These are phyloP conservation scores for Plasmodium inui DNA, from an alignment of 169 alveolate genomes.

Conservation along the genomic window DNA sequence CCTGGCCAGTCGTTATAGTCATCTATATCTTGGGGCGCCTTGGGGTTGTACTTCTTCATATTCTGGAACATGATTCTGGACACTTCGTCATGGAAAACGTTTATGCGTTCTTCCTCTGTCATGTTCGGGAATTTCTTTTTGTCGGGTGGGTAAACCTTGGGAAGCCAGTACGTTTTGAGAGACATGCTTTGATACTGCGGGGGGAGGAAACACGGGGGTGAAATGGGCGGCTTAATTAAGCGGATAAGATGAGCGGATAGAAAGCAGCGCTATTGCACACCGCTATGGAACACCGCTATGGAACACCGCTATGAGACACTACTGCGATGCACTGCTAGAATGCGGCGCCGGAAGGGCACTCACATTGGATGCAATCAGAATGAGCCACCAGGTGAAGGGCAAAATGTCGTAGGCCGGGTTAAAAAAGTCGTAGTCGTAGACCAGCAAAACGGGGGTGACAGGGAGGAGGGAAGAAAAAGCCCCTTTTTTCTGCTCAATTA, in stretches of 20 bases:
- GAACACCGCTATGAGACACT: background rate
- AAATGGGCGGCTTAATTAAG: background rate
- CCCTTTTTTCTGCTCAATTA: slow-evolving; percentile 58
- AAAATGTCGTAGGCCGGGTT: slow-evolving; percentile 61
- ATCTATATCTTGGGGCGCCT: slow-evolving; percentile 60
- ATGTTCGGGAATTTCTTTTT: slow-evolving; percentile 19
- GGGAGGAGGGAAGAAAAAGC: slow-evolving; percentile 57
- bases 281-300: background rate
- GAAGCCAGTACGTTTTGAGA: slow-evolving; percentile 50
- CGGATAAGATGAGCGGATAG: background rate
- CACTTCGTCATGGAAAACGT: slow-evolving; percentile 65
- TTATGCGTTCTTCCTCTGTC: slow-evolving; percentile 39
- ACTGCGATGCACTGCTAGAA: background rate
- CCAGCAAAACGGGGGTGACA: slow-evolving; percentile 51
- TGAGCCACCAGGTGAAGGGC: slow-evolving; percentile 66
- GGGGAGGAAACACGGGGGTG: background rate
- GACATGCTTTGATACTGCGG: slow-evolving; percentile 24
- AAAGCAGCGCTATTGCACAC: background rate
- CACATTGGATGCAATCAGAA: slow-evolving; percentile 23
- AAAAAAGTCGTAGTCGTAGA: slow-evolving; percentile 41
- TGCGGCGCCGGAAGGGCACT: background rate
- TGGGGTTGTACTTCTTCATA: slow-evolving; percentile 63
- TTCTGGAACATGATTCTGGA: slow-evolving; percentile 63
- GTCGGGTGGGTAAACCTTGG: slow-evolving; percentile 62
- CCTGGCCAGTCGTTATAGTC: slow-evolving; percentile 76